Evolutionary conservation across 768 basidiomycete species (phyloP).

Genomic region (Amyloporia xantha): DNA sequence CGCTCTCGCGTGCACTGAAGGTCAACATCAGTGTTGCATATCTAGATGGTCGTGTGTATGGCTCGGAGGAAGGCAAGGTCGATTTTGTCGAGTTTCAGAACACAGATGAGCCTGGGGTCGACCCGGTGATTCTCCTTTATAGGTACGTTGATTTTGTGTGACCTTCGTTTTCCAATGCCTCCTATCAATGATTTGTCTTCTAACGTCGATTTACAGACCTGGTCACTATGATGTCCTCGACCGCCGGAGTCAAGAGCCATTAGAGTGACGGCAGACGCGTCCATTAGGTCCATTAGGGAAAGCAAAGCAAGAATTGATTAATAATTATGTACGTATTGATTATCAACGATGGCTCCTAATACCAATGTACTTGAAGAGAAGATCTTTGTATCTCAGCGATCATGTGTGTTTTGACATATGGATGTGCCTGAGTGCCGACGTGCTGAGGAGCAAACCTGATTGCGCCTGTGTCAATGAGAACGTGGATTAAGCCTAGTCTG

Average conservation of each 20-base stretch:
- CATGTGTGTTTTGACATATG: neutral
- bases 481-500: too few species aligned
- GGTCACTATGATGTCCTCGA: constrained; percentile 83
- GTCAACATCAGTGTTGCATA: constrained; percentile 73
- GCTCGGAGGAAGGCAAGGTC: constrained; percentile 38
- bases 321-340: too few species aligned
- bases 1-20: constrained; percentile 60
- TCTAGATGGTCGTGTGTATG: constrained; percentile 60
- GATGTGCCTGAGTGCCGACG: neutral
- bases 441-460: too few species aligned
- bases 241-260: constrained; percentile 20
- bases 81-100: constrained; percentile 64
- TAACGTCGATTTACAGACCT: constrained; percentile 42
- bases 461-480: too few species aligned
- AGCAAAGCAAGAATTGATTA: too few species aligned
- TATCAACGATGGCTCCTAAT: too few species aligned
- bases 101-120: constrained; percentile 21
- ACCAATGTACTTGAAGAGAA: too few species aligned
- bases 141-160: too few species aligned
- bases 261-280: constrained; percentile 1
- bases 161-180: neutral
- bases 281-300: neutral
- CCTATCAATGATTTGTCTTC: neutral
- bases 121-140: constrained; percentile 68
- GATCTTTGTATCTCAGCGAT: too few species aligned